Evolutionary conservation across 1,284 basidiomycete genomes (phyloP).

Genomic region (Anthracocystis setariae): DNA sequence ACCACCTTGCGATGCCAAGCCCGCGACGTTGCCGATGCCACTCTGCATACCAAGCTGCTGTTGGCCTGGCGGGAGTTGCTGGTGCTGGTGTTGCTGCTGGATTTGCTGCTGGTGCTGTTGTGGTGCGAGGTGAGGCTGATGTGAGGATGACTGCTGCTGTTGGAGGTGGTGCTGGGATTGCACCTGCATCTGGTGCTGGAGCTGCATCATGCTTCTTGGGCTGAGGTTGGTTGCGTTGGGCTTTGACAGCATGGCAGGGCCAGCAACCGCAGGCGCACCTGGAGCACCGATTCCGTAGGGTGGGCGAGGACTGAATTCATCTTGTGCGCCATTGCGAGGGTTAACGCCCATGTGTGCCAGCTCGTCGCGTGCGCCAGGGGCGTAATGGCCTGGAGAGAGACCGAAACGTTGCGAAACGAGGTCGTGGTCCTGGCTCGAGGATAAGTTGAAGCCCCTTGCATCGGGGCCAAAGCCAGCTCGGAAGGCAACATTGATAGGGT

Average conservation of each 20-base stretch:
- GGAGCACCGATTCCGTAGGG: conserved; percentile 7
- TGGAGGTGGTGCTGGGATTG: conserved; percentile 44
- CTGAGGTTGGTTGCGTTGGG: conserved; percentile 51
- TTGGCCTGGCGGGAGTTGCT: conserved; percentile 7
- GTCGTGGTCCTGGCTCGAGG: conserved; percentile 38
- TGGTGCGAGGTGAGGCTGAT: conserved; percentile 13
- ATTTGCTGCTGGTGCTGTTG: too few species aligned
- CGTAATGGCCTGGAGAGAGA: conserved; percentile 33
- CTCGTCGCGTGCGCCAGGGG: conserved; percentile 25
- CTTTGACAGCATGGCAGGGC: conserved; percentile 30
- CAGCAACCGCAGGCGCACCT: conserved; percentile 1
- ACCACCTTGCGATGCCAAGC: conserved; percentile 19
- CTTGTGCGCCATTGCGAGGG: conserved; percentile 28
- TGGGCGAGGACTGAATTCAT: conserved; percentile 33
- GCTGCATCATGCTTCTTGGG: conserved; percentile 58
- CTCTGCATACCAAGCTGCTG: conserved; percentile 31
- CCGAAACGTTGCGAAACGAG: conserved; percentile 39
- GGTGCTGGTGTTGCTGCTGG: conserved; percentile 11
- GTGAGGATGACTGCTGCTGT: conserved; percentile 19
- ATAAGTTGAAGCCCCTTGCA: conserved; percentile 28
- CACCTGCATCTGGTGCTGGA: conserved; percentile 59
- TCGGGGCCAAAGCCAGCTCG: conserved; percentile 24
- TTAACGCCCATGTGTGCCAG: conserved; percentile 28
- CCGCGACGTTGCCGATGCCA: conserved; percentile 20
- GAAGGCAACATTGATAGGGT: conserved; percentile 43